These are phyloP conservation scores for Persicaria tinctoria DNA, from an alignment of 148 eudicot genomes.

Conservation along the genomic window DNA sequence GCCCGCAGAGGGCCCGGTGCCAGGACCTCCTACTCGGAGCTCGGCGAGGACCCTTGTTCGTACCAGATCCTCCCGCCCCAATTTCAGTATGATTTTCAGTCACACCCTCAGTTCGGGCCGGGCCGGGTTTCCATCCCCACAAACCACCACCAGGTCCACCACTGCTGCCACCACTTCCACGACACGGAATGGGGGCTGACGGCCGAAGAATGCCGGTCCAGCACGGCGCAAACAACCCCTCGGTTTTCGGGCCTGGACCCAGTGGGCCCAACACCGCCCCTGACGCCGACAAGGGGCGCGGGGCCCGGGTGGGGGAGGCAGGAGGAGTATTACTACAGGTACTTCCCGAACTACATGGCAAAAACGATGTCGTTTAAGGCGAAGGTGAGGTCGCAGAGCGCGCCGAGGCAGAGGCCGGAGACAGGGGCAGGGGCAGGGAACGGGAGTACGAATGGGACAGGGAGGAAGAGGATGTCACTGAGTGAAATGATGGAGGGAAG, in stretches of 20 bases:
- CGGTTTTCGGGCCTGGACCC: conserved; percentile 19
- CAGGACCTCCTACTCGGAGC: conserved; percentile 25
- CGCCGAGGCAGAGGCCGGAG: conserved; percentile 60
- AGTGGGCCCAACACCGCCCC: background rate
- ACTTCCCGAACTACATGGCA: conserved; percentile 50
- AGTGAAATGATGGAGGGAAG: conserved; percentile 70
- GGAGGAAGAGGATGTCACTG: conserved; percentile 46
- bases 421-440: background rate
- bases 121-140: conserved; percentile 35
- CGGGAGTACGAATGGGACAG: background rate
- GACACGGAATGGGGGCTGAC: conserved; percentile 21
- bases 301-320: background rate
- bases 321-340: conserved; percentile 9
- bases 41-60: conserved; percentile 35
- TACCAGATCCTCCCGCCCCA: conserved; percentile 14
- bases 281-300: conserved; percentile 18
- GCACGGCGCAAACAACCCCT: conserved; percentile 63
- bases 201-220: conserved; percentile 45
- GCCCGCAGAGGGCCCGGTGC: conserved; percentile 19
- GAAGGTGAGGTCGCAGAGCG: conserved; percentile 65
- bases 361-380: conserved; percentile 54
- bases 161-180: conserved; percentile 26
- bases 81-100: background rate
- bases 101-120: conserved; percentile 8
- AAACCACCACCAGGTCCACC: background rate